Percentiles rank a stretch among this genome's conserved stretches.
Conservation (phyloP, 768 basidiomycete genomes). For the Xanthoconium purpureum region DNA sequence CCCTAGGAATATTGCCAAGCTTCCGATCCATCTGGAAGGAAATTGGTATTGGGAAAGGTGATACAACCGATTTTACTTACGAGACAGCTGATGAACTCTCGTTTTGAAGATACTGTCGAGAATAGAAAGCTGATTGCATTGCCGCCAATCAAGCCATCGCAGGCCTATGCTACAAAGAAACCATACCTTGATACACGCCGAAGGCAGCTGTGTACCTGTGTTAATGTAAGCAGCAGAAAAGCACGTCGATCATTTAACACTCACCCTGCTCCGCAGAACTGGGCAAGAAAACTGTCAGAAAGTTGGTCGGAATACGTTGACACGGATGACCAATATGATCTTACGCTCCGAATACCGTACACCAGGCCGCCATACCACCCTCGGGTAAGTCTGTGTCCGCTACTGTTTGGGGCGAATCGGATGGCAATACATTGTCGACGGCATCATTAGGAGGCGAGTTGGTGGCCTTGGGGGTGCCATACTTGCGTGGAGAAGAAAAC, state of each 20-base stretch:
- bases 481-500: background rate
- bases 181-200: slow-evolving; percentile 28
- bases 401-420: background rate
- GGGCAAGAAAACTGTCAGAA: slow-evolving; percentile 22
- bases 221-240: background rate
- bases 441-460: background rate
- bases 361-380: slow-evolving; percentile 24
- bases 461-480: background rate
- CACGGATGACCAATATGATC: background rate
- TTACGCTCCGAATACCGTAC: slow-evolving; percentile 27
- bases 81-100: slow-evolving; percentile 26
- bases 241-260: background rate
- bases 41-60: background rate
- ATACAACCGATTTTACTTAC: slow-evolving; percentile 4
- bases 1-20: slow-evolving; percentile 17
- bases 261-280: slow-evolving; percentile 28
- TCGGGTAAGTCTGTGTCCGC: slow-evolving; percentile 9
- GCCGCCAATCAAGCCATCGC: background rate
- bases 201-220: slow-evolving; percentile 20
- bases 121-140: slow-evolving; percentile 19
- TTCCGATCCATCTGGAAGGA: slow-evolving; percentile 26
- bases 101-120: slow-evolving; percentile 17
- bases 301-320: background rate
- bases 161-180: background rate
- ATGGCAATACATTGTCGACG: background rate